Evolutionary conservation across 257 asterid species (phyloP).

Genomic region (Penstemon davidsonii): DNA sequence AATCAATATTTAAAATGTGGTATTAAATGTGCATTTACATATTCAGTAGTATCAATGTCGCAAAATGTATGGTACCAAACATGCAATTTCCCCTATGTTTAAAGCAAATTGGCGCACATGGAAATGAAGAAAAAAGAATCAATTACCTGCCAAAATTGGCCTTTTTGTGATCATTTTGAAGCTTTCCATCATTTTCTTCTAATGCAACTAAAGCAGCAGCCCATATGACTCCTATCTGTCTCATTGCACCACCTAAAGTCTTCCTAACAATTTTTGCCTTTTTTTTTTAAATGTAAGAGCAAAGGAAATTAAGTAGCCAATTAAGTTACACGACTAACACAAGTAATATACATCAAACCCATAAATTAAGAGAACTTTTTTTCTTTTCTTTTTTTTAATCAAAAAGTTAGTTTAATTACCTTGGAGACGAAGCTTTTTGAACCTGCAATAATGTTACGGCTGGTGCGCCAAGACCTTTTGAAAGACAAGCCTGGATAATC

Average conservation of each 20-base stretch:
- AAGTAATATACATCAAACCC: neutral
- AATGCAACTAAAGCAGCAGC: conserved; percentile 65
- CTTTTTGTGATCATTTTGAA: conserved; percentile 73
- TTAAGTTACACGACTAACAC: conserved; percentile 1
- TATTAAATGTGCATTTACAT: no score
- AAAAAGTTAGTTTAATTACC: conserved; percentile 36
- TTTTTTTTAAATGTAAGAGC: conserved; percentile 1
- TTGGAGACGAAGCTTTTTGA: conserved; percentile 65
- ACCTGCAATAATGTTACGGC: conserved; percentile 88
- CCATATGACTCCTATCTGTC: conserved; percentile 84
- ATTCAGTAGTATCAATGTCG: no score
- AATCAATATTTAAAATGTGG: no score
- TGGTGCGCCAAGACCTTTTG: conserved; percentile 97
- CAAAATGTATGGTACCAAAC: no score
- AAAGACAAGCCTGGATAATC: conserved; percentile 70
- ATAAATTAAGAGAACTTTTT: neutral
- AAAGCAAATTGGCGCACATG: neutral
- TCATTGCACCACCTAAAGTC: conserved; percentile 93
- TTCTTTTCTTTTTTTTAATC: no score
- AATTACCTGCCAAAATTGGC: conserved; percentile 79
- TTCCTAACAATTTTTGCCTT: conserved; percentile 86
- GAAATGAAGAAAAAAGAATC: neutral
- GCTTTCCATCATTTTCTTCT: conserved; percentile 45
- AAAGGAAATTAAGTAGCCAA: conserved; percentile 10
- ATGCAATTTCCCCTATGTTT: no score